Conservation (phyloP, 768 basidiomycete genomes). For the Russula earlei region DNA sequence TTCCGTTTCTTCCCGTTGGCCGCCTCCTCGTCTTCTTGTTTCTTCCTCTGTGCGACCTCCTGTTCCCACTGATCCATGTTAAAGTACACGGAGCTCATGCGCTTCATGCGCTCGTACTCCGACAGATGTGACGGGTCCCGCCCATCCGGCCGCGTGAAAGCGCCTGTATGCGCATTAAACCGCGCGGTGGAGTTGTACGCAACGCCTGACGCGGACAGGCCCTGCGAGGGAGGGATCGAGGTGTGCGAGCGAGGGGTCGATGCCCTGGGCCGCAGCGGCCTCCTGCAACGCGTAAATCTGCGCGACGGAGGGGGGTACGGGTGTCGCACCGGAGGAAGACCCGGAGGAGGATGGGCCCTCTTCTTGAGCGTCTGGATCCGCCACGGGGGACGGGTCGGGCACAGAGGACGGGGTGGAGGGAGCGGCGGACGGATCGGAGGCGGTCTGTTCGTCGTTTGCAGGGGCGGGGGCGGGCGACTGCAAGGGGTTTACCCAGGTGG, state of each 20-base stretch:
- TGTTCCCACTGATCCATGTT: conserved; percentile 75
- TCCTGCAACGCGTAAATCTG: conserved; percentile 44
- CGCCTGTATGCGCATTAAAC: conserved; percentile 76
- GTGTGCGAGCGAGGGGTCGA: conserved; percentile 72
- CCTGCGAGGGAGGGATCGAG: conserved; percentile 62
- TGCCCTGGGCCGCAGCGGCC: conserved; percentile 68
- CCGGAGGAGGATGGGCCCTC: conserved; percentile 20
- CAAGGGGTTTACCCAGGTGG: conserved; percentile 79
- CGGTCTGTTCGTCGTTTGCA: background rate
- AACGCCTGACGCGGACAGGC: conserved; percentile 29
- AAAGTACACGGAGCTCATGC: conserved; percentile 86
- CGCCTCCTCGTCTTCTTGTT: conserved; percentile 37
- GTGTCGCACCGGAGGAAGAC: conserved; percentile 24
- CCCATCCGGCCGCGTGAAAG: conserved; percentile 55
- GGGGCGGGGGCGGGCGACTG: conserved; percentile 22
- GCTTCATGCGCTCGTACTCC: conserved; percentile 71
- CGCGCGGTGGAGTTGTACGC: conserved; percentile 47
- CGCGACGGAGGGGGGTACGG: conserved; percentile 26
- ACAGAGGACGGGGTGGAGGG: conserved; percentile 10
- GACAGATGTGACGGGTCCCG: conserved; percentile 69
- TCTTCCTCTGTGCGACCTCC: conserved; percentile 44
- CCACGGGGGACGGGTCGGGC: conserved; percentile 24
- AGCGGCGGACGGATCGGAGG: conserved; percentile 13
- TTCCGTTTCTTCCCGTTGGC: conserved; percentile 66
- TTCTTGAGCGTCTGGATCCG: conserved; percentile 17